Percentiles rank a stretch among this genome's conserved stretches.
Conservation (phyloP, 2,329 filamentous ascomycete genomes). For the Ophiostoma populinum region DNA sequence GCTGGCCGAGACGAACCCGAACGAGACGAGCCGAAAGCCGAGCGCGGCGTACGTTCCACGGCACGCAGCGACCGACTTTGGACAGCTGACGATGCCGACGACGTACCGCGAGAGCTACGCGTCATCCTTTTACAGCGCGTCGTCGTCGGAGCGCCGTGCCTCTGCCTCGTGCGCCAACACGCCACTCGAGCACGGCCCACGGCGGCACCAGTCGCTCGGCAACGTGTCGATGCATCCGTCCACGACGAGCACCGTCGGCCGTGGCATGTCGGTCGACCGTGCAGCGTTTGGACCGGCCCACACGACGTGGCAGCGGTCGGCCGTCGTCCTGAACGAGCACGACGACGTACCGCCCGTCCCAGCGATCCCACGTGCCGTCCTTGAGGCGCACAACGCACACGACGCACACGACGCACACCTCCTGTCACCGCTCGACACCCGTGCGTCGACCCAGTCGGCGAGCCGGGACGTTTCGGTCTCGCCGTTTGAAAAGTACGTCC, state of each 20-base stretch:
- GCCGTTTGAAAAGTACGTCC: background rate
- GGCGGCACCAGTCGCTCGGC: background rate
- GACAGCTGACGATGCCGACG: conserved; percentile 2
- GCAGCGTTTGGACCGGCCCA: too few relatives aligned
- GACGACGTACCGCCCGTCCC: background rate
- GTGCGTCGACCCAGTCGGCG: too few relatives aligned
- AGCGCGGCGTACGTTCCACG: conserved; percentile 5
- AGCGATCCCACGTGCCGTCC: background rate
- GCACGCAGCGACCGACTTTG: conserved; percentile 9
- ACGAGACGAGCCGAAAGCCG: too few relatives aligned
- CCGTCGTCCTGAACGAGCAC: background rate
- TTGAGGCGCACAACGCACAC: background rate
- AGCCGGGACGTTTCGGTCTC: too few relatives aligned
- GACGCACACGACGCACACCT: too few relatives aligned
- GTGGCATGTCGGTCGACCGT: background rate
- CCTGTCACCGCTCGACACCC: too few relatives aligned
- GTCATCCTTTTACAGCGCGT: background rate
- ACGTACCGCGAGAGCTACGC: conserved; percentile 5
- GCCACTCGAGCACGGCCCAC: background rate
- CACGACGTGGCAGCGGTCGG: background rate
- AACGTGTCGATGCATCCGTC: background rate
- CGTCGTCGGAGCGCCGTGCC: background rate
- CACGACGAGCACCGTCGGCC: background rate
- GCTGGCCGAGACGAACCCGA: too few relatives aligned
- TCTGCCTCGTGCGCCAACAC: background rate